Base-by-base conservation (phyloP, 495 filamentous ascomycete species). In the Lepidopterella palustris region DNA sequence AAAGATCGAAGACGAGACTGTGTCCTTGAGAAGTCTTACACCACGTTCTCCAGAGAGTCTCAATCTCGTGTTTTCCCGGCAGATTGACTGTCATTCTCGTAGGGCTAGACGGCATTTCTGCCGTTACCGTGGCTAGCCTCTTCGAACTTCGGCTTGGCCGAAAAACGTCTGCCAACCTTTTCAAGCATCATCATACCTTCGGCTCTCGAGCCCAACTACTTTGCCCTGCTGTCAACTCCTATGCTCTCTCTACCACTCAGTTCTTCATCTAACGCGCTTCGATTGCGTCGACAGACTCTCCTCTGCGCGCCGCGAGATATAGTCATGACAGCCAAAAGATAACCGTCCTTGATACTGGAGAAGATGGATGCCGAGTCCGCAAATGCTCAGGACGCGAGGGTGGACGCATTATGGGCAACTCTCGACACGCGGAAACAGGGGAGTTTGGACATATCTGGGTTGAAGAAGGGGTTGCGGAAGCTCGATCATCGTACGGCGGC, bases 401-500 rank as follows among this genome's bases (percentile, higher is more conserved):
- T 95, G 63, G 86, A 87, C 70, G 78, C 81, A 67, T 80, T 97
- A 60, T 97, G 91, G 91, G 74, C 73, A 59, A 83, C 80, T 54
- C 79, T 98, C 62, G 92, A 95, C 70, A 85, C 85, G 52, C 80
- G 80, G 59, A 80, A 81, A 39, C 83, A 86, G 58, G 90, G 90
- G 31, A 82, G 87, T 70, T 76, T 98, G 60, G 91, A 97, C 74
- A 74, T 89, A 53, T 84, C 84, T 69, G 89, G 84, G 18, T 74
- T 98, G 58, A 88, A 90, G 73, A 87, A 83, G 71, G 93, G 95
- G 13, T 72, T 98, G 60, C 84, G 76, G 71, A 87, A 85, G 71
- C 90, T 97, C 59, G 90, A 98, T 72, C 93, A 98, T 73, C 93
- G 92, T 95, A 77, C 79, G 90, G 72, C 50, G 35, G 35, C 61